These are phyloP conservation scores for Rhodotorula mucilaginosa DNA, from an alignment of 1,284 basidiomycete genomes.

Conservation along the genomic window DNA sequence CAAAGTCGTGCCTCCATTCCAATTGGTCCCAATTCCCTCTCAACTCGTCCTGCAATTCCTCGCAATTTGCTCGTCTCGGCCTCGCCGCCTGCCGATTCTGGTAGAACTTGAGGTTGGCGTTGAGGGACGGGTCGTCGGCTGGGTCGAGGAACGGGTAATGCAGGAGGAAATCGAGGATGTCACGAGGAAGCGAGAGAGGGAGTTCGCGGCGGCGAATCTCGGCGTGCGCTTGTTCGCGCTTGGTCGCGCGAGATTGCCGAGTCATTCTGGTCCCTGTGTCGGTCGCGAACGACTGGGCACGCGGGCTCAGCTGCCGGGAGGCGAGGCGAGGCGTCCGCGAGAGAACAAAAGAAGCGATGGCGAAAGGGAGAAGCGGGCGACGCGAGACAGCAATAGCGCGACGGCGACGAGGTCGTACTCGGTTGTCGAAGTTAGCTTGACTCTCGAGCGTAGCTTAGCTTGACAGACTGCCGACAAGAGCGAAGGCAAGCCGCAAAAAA, in stretches of 20 bases:
- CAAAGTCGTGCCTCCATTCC: slow-evolving; percentile 33
- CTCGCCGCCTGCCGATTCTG: slow-evolving; percentile 9
- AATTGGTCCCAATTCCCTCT: slow-evolving; percentile 29
- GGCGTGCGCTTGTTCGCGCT: background rate
- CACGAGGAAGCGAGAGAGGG: slow-evolving; percentile 18
- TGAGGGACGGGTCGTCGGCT: background rate
- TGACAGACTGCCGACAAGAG: too few relatives aligned
- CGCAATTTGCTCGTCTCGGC: slow-evolving; percentile 6
- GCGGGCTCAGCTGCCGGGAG: background rate
- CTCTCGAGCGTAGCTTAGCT: too few relatives aligned
- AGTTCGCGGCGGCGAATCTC: slow-evolving; percentile 1
- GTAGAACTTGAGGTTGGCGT: slow-evolving; percentile 25
- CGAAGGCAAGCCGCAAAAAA: too few relatives aligned
- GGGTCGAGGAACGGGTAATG: slow-evolving; percentile 2
- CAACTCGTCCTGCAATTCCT: slow-evolving; percentile 25
- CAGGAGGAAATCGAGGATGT: slow-evolving; percentile 27
- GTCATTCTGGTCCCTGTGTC: background rate
- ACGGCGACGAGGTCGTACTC: too few relatives aligned
- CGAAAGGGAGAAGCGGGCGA: background rate
- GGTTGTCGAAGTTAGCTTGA: too few relatives aligned
- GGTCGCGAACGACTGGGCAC: background rate
- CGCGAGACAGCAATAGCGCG: background rate
- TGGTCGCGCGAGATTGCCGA: background rate
- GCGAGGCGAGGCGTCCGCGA: background rate
- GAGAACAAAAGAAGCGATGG: background rate